These are phyloP conservation scores for Thermothelomyces thermophilus DNA, from an alignment of 2,329 filamentous ascomycete genomes.

Conservation along the genomic window DNA sequence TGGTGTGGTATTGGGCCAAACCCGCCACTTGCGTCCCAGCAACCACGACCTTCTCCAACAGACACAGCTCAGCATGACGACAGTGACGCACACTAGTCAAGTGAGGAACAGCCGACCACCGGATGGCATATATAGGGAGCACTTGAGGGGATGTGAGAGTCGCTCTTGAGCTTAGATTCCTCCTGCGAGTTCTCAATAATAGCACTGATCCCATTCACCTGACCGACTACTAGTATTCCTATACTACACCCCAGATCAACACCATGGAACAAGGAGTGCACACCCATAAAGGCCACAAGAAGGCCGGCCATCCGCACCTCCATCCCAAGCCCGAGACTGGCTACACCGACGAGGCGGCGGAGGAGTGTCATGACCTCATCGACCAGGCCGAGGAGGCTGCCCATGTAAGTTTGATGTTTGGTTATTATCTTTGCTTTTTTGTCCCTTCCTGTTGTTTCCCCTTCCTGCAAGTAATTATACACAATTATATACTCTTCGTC, in stretches of 20 bases:
- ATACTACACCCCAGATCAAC: not conserved
- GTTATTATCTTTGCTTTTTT: not conserved
- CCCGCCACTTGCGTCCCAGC: slow-evolving; percentile 6
- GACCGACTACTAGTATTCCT: not conserved
- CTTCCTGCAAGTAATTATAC: too few relatives aligned
- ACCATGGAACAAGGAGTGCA: slow-evolving; percentile 11
- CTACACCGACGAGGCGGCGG: slow-evolving; percentile 22
- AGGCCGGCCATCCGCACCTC: slow-evolving; percentile 13
- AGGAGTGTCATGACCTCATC: slow-evolving; percentile 24
- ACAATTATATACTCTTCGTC: too few relatives aligned
- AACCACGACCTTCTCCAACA: slow-evolving; percentile 1
- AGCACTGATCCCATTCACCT: not conserved
- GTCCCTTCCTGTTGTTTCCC: too few relatives aligned
- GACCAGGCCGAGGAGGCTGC: slow-evolving; percentile 24
- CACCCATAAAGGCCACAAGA: not conserved
- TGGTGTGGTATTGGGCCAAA: not conserved
- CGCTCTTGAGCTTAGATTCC: not conserved
- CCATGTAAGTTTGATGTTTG: slow-evolving; percentile 17
- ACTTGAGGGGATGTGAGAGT: not conserved
- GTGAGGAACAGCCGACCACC: too few relatives aligned
- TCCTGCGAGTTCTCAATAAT: too few relatives aligned
- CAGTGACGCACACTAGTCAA: slow-evolving; percentile 10
- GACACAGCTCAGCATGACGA: slow-evolving; percentile 15
- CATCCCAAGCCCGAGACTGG: slow-evolving; percentile 18
- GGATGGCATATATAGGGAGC: not conserved